These are phyloP conservation scores for Russula earlei DNA, from an alignment of 768 basidiomycete genomes.

Conservation along the genomic window DNA sequence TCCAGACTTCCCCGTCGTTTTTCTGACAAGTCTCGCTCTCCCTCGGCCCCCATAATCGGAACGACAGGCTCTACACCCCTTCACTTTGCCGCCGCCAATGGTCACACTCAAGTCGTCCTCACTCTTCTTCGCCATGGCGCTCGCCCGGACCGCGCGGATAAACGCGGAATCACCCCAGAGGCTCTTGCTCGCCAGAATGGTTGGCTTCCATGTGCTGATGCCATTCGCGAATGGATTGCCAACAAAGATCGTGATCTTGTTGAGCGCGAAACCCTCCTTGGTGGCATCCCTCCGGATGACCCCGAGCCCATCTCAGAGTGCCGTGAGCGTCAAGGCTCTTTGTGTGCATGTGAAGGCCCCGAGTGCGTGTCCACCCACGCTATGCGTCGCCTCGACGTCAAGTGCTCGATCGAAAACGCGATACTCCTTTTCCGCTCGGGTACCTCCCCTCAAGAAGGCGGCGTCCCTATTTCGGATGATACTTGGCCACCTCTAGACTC, in stretches of 20 bases:
- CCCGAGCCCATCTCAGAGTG: slow-evolving; percentile 32
- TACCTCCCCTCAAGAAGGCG: slow-evolving; percentile 5
- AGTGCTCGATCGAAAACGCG: slow-evolving; percentile 71
- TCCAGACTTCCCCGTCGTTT: slow-evolving; percentile 63
- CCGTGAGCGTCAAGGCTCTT: slow-evolving; percentile 14
- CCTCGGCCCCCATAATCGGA: slow-evolving; percentile 63
- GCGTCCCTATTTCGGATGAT: background rate
- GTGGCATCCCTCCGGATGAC: slow-evolving; percentile 20
- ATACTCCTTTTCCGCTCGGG: slow-evolving; percentile 12
- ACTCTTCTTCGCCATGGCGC: slow-evolving; percentile 83
- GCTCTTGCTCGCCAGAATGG: slow-evolving; percentile 73
- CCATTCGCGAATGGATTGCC: slow-evolving; percentile 56
- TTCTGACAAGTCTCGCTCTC: slow-evolving; percentile 57
- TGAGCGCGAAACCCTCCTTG: slow-evolving; percentile 32
- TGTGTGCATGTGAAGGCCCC: slow-evolving; percentile 7
- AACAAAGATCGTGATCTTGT: slow-evolving; percentile 55
- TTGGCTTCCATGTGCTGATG: slow-evolving; percentile 66
- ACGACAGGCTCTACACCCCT: slow-evolving; percentile 88
- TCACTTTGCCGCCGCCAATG: slow-evolving; percentile 95
- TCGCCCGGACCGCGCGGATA: slow-evolving; percentile 71
- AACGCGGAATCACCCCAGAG: slow-evolving; percentile 85
- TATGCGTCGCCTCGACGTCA: slow-evolving; percentile 47
- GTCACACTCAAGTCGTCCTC: slow-evolving; percentile 67
- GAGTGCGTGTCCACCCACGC: slow-evolving; percentile 6
- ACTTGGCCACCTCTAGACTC: slow-evolving; percentile 6